Percentiles rank a stretch among this genome's conserved stretches.
These are phyloP conservation scores for Suhomyces xylopsoci DNA, from an alignment of 805 yeast genomes.

Conservation along the genomic window DNA sequence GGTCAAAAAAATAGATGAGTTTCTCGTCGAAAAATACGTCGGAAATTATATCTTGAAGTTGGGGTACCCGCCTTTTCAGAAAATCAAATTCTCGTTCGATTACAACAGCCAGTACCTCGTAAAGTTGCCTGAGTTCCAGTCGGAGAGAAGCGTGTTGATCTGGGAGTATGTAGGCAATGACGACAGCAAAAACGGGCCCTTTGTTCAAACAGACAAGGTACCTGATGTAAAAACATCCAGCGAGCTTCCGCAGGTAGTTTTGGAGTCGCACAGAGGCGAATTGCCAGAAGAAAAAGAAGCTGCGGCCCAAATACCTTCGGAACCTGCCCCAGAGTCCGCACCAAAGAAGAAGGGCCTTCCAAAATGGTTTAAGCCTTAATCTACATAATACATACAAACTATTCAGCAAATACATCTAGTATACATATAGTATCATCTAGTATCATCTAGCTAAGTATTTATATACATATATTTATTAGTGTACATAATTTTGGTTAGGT, in stretches of 20 bases:
- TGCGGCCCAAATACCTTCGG: background rate
- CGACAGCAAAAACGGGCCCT: constrained; percentile 22
- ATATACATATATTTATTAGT: too few relatives aligned
- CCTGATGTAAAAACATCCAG: constrained; percentile 19
- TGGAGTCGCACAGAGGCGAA: constrained; percentile 30
- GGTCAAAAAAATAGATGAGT: constrained; percentile 33
- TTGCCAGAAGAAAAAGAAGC: constrained; percentile 26
- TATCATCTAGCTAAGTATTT: too few relatives aligned
- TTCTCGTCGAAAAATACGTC: constrained; percentile 24
- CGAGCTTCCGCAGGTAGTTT: constrained; percentile 35
- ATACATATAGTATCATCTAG: too few relatives aligned
- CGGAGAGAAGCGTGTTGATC: constrained; percentile 31
- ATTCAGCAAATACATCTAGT: background rate
- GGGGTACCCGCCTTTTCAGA: constrained; percentile 39
- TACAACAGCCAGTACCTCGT: constrained; percentile 24
- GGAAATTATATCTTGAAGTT: constrained; percentile 30
- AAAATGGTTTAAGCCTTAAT: constrained; percentile 11
- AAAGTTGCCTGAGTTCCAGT: constrained; percentile 29
- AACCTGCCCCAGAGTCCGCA: background rate
- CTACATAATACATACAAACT: too few relatives aligned
- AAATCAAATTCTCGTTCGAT: constrained; percentile 23
- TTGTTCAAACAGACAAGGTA: constrained; percentile 15
- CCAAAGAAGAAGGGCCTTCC: constrained; percentile 5
- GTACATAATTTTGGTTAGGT: too few relatives aligned
- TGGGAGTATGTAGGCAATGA: constrained; percentile 27